Percentiles rank a stretch among this genome's conserved stretches.
Conservation (phyloP, 768 basidiomycete genomes). For the Mrakia blollopis region DNA sequence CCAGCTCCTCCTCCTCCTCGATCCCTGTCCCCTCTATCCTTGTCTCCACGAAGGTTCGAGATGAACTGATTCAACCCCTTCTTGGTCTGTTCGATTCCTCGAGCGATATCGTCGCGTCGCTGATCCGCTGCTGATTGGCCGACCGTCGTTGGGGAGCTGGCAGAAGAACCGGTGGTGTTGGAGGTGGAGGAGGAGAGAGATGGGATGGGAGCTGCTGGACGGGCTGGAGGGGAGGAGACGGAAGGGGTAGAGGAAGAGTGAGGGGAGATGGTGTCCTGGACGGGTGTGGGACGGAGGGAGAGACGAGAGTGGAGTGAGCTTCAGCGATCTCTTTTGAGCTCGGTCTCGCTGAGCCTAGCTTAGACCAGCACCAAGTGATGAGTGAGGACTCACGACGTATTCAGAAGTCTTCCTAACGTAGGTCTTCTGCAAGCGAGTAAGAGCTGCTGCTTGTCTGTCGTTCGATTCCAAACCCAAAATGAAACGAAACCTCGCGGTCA, state of each 20-base stretch:
- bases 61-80: conserved; percentile 26
- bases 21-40: not conserved
- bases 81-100: conserved; percentile 24
- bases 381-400: not conserved
- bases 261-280: not conserved
- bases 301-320: not conserved
- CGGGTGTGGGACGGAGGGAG: not conserved
- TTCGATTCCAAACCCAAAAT: not conserved
- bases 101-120: conserved; percentile 10
- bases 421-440: conserved; percentile 21
- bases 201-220: not conserved
- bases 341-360: no score
- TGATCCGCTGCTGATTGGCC: not conserved
- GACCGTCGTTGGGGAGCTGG: not conserved
- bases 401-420: conserved; percentile 25
- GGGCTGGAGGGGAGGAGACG: not conserved
- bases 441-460: not conserved
- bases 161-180: not conserved
- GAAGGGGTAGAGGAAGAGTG: not conserved
- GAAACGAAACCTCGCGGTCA: not conserved
- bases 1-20: not conserved
- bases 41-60: conserved; percentile 20
- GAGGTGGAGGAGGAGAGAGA: not conserved
- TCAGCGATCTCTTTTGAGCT: not conserved
- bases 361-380: not conserved